These are phyloP conservation scores for Alternaria longipes DNA, from an alignment of 2,329 filamentous ascomycete species.

Conservation along the genomic window DNA sequence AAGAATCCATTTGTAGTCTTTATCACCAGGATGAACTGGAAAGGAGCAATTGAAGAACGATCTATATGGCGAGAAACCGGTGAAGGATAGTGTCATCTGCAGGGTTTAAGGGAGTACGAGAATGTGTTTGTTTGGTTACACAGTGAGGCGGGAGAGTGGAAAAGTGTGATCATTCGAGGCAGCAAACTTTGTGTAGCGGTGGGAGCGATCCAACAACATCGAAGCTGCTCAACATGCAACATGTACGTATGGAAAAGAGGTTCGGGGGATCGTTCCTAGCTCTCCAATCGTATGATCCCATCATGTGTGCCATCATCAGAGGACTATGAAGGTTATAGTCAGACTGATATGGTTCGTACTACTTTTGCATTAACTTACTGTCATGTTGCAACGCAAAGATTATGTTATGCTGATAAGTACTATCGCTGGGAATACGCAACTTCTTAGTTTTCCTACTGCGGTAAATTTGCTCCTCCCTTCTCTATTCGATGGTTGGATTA, in stretches of 20 bases:
- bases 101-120: background rate
- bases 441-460: background rate
- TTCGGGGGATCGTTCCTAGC: background rate
- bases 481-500: too few species aligned
- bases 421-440: background rate
- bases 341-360: background rate
- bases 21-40: background rate
- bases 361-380: too few species aligned
- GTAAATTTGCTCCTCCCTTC: background rate
- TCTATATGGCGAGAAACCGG: conserved; percentile 5
- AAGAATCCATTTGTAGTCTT: background rate
- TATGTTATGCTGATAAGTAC: background rate
- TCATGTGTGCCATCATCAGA: background rate
- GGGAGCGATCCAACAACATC: background rate
- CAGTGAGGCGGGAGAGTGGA: background rate
- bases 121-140: background rate
- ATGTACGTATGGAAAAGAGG: background rate
- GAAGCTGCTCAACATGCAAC: background rate
- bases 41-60: background rate
- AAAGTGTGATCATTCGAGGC: background rate
- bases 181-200: conserved; percentile 1
- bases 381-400: background rate
- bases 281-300: background rate
- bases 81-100: conserved; percentile 1
- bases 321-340: background rate